A percentile compares a stretch with the other conserved stretches of the same genome.
Conservation (phyloP, 768 basidiomycete genomes). For the Lanmaoa rubissima region DNA sequence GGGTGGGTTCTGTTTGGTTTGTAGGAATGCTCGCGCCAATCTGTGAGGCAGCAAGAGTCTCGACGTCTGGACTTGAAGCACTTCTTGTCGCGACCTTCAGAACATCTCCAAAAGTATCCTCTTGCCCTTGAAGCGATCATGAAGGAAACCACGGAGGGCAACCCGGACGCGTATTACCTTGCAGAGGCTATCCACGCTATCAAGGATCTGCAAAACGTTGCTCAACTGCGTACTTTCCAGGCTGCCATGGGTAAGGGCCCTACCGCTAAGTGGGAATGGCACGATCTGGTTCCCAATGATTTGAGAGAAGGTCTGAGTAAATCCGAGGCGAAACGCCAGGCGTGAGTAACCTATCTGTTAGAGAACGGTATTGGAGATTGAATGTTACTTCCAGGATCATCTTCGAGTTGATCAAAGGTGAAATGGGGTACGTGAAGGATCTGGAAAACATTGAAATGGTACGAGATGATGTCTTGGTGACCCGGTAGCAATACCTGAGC, state of each 20-base stretch:
- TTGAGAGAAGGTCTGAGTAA: slow-evolving; percentile 59
- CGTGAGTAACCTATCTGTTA: slow-evolving; percentile 48
- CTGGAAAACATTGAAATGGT: slow-evolving; percentile 82
- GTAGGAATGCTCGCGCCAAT: slow-evolving; percentile 40
- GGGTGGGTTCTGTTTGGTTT: neutral
- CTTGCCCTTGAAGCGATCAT: slow-evolving; percentile 82
- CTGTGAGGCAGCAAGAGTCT: slow-evolving; percentile 51
- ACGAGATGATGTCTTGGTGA: slow-evolving; percentile 21
- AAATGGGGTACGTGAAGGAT: slow-evolving; percentile 94
- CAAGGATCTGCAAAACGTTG: slow-evolving; percentile 74
- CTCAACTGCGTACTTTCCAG: slow-evolving; percentile 88
- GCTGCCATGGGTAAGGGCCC: slow-evolving; percentile 81
- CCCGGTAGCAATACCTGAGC: slow-evolving; percentile 1
- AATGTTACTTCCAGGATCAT: slow-evolving; percentile 59
- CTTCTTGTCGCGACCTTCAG: slow-evolving; percentile 58
- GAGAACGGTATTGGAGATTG: neutral
- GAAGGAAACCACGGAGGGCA: slow-evolving; percentile 76
- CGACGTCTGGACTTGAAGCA: slow-evolving; percentile 62
- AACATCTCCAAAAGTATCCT: slow-evolving; percentile 69
- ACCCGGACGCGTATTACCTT: slow-evolving; percentile 81
- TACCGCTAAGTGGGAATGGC: slow-evolving; percentile 86
- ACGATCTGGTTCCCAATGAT: slow-evolving; percentile 77
- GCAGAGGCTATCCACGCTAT: slow-evolving; percentile 83
- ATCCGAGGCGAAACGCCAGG: slow-evolving; percentile 79
- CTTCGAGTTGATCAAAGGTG: slow-evolving; percentile 92